Percentiles rank a stretch among this genome's conserved stretches.
Conservation (phyloP, 2,329 filamentous ascomycete species). For the Xylariales sp. region DNA sequence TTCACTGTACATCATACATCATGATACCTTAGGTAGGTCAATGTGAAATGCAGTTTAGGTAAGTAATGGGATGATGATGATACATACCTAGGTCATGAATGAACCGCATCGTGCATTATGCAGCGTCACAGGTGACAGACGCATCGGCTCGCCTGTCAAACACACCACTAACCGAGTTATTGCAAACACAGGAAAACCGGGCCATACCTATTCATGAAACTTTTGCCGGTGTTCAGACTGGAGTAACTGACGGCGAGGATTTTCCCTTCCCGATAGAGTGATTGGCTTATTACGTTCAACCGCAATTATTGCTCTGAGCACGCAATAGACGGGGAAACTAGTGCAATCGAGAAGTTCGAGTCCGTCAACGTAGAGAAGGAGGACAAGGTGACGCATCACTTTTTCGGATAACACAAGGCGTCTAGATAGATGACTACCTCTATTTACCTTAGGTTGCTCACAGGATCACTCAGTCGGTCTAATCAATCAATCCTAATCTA, state of each 20-base stretch:
- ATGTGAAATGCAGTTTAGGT: too few relatives aligned
- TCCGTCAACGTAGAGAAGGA: neutral
- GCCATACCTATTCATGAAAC: neutral
- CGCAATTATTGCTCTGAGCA: constrained; percentile 17
- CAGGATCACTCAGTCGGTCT: constrained; percentile 4
- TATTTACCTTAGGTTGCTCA: neutral
- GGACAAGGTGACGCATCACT: constrained; percentile 17
- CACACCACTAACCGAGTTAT: constrained; percentile 12
- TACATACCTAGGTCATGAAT: neutral
- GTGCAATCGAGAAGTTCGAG: constrained; percentile 17
- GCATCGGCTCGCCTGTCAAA: constrained; percentile 1
- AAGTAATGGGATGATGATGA: neutral
- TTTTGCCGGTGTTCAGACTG: constrained; percentile 1
- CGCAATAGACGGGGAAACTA: constrained; percentile 31
- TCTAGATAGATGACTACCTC: neutral
- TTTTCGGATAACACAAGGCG: neutral
- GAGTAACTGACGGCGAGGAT: constrained; percentile 8
- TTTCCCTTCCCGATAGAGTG: constrained; percentile 3
- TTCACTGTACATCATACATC: too few relatives aligned
- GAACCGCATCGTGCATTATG: constrained; percentile 5
- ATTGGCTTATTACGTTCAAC: constrained; percentile 12
- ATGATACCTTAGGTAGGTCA: too few relatives aligned
- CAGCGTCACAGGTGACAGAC: constrained; percentile 17
- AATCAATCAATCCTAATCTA: neutral
- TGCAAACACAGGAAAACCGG: constrained; percentile 16